A percentile compares a stretch with the other conserved stretches of the same genome.
These are phyloP conservation scores for Pythium scleroteichum DNA, from an alignment of 352 stramenopile genomes.

Conservation along the genomic window DNA sequence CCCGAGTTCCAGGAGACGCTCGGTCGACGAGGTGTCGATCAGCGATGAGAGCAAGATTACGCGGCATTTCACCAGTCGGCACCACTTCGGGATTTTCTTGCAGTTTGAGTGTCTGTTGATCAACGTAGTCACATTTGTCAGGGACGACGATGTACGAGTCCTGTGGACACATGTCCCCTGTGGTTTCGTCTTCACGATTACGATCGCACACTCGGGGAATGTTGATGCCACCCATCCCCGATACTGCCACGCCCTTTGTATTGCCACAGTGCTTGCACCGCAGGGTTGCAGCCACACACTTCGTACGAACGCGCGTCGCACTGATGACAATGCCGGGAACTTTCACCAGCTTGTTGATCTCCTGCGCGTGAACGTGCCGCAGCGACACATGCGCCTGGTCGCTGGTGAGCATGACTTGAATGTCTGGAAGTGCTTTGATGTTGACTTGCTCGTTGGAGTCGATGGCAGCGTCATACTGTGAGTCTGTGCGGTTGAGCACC, in stretches of 20 bases:
- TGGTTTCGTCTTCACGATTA: slow-evolving; percentile 52
- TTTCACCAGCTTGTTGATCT: slow-evolving; percentile 91
- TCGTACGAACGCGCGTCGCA: slow-evolving; percentile 91
- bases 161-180: slow-evolving; percentile 64
- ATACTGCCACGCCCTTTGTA: slow-evolving; percentile 62
- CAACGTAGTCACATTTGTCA: slow-evolving; percentile 94
- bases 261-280: slow-evolving; percentile 89
- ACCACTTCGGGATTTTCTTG: slow-evolving; percentile 96
- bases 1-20: slow-evolving; percentile 94
- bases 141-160: slow-evolving; percentile 95
- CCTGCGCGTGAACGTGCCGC: slow-evolving; percentile 83
- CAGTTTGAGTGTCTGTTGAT: slow-evolving; percentile 99
- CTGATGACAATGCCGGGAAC: slow-evolving; percentile 97
- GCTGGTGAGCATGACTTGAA: slow-evolving; percentile 83
- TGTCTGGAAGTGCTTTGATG: slow-evolving; percentile 57
- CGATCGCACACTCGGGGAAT: slow-evolving; percentile 87
- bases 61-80: slow-evolving; percentile 98
- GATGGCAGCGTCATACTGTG: slow-evolving; percentile 27
- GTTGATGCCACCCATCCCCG: slow-evolving; percentile 66
- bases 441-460: slow-evolving; percentile 28
- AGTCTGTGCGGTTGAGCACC: slow-evolving; percentile 47
- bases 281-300: slow-evolving; percentile 90
- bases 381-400: slow-evolving; percentile 72
- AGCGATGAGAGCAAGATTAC: slow-evolving; percentile 93
- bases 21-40: slow-evolving; percentile 96